Evolutionary conservation across 176 grass and related monocot genomes (phyloP).

Genomic region (Oryza meyeriana): DNA sequence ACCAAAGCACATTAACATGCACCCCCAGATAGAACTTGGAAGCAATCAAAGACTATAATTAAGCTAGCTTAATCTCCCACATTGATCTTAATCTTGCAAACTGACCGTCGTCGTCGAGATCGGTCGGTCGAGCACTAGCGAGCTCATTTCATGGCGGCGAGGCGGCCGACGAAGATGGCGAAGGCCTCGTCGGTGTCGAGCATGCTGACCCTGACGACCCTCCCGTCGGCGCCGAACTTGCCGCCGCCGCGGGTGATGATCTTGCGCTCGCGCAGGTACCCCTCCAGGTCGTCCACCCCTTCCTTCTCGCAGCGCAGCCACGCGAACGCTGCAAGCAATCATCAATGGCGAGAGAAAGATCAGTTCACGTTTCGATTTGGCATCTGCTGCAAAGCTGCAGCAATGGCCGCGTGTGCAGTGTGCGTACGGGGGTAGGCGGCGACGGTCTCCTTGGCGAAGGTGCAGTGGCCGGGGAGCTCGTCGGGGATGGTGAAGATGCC

Average conservation of each 20-base stretch:
- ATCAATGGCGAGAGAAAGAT: background rate
- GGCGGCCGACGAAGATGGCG: slow-evolving; percentile 39
- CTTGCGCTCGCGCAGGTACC: slow-evolving; percentile 34
- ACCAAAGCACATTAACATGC: background rate
- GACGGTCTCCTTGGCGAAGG: slow-evolving; percentile 31
- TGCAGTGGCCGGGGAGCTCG: slow-evolving; percentile 29
- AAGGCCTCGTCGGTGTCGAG: slow-evolving; percentile 58
- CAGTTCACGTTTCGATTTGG: background rate
- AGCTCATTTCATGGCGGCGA: slow-evolving; percentile 24
- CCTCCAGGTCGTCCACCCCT: slow-evolving; percentile 31
- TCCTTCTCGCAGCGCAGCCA: slow-evolving; percentile 56
- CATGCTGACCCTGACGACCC: slow-evolving; percentile 58
- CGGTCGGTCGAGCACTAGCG: background rate
- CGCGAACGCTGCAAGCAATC: slow-evolving; percentile 45
- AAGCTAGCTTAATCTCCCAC: background rate
- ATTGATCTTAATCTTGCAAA: background rate
- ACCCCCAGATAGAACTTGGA: background rate
- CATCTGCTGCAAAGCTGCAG: background rate
- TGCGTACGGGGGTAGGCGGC: slow-evolving; percentile 22
- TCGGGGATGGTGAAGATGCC: slow-evolving; percentile 49
- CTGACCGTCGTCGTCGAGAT: background rate
- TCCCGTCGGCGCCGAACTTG: slow-evolving; percentile 36
- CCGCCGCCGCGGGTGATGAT: slow-evolving; percentile 45
- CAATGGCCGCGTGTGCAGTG: background rate
- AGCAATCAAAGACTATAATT: background rate